Evolutionary conservation across 495 filamentous ascomycete species (phyloP), one percentile per base, ranked within the genome.

Genomic region (Lophiotrema nucula): DNA sequence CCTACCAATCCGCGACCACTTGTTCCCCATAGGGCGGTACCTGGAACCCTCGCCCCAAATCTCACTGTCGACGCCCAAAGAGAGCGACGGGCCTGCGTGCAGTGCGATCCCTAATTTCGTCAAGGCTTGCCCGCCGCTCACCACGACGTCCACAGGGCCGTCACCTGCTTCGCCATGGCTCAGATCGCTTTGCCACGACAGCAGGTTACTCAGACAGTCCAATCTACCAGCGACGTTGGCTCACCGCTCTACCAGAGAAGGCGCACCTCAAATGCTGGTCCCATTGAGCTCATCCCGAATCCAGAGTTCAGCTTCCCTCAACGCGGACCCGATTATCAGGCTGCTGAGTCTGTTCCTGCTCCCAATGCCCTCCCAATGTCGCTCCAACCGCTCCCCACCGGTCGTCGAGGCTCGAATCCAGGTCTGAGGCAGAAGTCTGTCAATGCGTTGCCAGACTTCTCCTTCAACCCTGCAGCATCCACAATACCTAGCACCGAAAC

Each of bases 371-470:
- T 53, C 13, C 62, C 58, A 56, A 59, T 65, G 62, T 68, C 66
- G 11, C 63, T 66, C 2, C 58, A 61, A 33, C 39, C 58, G 4
- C 53, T 58, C 41, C 63, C 63, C 11, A 56, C 58, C 12, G 47
- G 52, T 19, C 52, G 57, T 16, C 63, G 63, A 3, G 63, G 63
- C 25, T 66, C 63, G 5, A 27, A 53, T 42, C 56, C 56, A 38
- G 56, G 43, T 26, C 18, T 54, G 6, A 47, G 58, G 24, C 64
- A 63, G 33, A 64, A 64, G 49, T 69, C 69, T 18, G 56, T 65
- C 43, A 64, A 51, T 43, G 59, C 67, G 12, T 46, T 75, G 47
- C 72, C 72, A 21, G 67, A 67, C 47, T 75, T 75, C 60, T 56
- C 58, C 18, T 75, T 75, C 67, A 73, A 75, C 45, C 65, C 70